Percentiles rank a stretch among this genome's conserved stretches.
Conservation (phyloP, 139 green algal species). For the Micromonas commoda region DNA sequence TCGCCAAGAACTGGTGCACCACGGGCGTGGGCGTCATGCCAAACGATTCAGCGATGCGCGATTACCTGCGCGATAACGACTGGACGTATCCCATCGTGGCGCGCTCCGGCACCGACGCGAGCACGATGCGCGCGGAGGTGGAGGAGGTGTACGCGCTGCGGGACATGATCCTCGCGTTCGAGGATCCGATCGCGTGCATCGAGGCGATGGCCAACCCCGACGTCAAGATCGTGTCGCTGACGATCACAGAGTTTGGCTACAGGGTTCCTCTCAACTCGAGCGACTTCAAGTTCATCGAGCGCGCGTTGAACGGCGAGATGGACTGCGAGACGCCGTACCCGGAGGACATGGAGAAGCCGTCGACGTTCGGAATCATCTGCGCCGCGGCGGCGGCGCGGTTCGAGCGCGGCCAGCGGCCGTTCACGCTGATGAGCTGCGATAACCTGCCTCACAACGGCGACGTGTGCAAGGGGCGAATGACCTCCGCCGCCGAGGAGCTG, state of each 20-base stretch:
- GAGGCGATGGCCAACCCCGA: background rate
- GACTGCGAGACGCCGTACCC: background rate
- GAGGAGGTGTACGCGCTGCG: background rate
- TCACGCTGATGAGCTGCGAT: background rate
- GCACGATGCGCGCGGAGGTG: background rate
- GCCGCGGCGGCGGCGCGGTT: background rate
- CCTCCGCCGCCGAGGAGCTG: background rate
- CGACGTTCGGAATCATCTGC: conserved; percentile 4
- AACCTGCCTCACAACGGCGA: background rate
- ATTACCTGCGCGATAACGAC: background rate
- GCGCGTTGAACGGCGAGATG: background rate
- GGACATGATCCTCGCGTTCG: conserved; percentile 17
- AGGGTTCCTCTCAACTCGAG: background rate
- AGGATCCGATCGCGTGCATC: background rate
- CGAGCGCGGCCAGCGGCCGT: background rate
- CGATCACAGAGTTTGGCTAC: conserved; percentile 22
- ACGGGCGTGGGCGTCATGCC: conserved; percentile 9
- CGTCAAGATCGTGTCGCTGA: conserved; percentile 15
- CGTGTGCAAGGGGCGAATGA: background rate
- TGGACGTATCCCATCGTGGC: background rate
- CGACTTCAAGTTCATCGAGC: background rate
- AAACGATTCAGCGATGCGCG: conserved; percentile 12
- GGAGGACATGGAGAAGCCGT: background rate
- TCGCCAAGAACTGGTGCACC: background rate
- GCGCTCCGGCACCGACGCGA: background rate